Conservation (phyloP, 2,329 filamentous ascomycete genomes). For the Aciculosporium take region DNA sequence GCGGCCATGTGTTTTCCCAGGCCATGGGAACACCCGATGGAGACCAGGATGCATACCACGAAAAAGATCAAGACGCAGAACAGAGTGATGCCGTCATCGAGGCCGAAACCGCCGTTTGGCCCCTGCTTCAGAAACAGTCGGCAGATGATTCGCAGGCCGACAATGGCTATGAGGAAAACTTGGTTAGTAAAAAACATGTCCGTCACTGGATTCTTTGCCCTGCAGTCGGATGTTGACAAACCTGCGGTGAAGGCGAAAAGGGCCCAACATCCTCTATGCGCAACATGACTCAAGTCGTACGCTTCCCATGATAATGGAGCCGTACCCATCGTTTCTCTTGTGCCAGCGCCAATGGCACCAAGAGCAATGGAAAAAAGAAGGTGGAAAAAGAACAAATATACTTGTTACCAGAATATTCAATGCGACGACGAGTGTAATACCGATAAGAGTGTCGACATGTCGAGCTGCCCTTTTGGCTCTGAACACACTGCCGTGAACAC, state of each 20-base stretch:
- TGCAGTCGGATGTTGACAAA: constrained; percentile 4
- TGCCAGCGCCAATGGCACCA: not conserved
- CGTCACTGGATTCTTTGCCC: not conserved
- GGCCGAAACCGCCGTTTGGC: constrained; percentile 11
- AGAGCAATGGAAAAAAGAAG: no score
- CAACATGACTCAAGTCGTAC: constrained; percentile 1
- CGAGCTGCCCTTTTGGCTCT: not conserved
- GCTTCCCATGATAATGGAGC: constrained; percentile 1
- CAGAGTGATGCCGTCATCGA: constrained; percentile 13
- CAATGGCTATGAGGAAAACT: constrained; percentile 9
- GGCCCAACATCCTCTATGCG: constrained; percentile 14
- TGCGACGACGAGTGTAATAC: not conserved
- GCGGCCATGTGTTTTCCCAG: constrained; percentile 10
- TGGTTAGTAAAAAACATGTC: not conserved
- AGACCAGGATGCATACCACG: constrained; percentile 12
- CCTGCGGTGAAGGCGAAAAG: constrained; percentile 12
- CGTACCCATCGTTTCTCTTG: not conserved
- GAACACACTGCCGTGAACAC: no score
- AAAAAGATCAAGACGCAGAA: constrained; percentile 11
- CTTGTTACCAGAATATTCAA: not conserved
- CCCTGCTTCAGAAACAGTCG: constrained; percentile 10
- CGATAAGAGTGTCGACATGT: not conserved
- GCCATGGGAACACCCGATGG: constrained; percentile 12
- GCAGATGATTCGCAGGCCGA: constrained; percentile 10
- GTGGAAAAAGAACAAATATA: not conserved